Base-by-base conservation (phyloP, 2,329 filamentous ascomycete genomes). In the Erysiphe pulchra region DNA sequence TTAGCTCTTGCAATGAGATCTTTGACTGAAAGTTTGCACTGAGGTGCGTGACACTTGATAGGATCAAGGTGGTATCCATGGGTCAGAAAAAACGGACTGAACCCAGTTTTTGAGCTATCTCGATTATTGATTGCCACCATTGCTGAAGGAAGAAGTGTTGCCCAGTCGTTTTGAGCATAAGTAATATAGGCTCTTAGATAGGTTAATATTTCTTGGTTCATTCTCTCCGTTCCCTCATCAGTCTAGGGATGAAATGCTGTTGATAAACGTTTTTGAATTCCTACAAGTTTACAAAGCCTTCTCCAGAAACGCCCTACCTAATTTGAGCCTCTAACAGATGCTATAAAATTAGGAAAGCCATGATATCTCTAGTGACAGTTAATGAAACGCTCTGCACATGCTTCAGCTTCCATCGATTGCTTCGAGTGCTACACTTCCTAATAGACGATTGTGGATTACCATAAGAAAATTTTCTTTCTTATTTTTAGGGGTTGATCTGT, bases 151-250 rank as follows among this genome's bases (percentile, higher is more conserved):
- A 50, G 34, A 13, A 46, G 31, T 28, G 36, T 17, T 17, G 45
- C 45, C 43, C 42, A 47, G 14, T 48, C 33, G 14, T 47, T 32
- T 31, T 50, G 18, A 12, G 42, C 13, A 33, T 50, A 44, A 16
- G 45, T 46, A 9, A 48, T 44, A 42, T 48, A 50, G 10, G 20
- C 39, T n/a, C 33, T 2, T 5, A 50, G 33, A 16, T 50, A 50
- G 8, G 12, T 13, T 33, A 48, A 30, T 6, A 50, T 8, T 36
- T 36, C 45, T 14, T 48, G n/a, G 30, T 48, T 50, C 24, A 43
- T 43, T 31, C n/a, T 43, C 18, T 43, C 28, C 2, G 28, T 33
- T 17, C 41, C 28, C 4, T 12, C 16, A 39, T 39, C 37, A 17
- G 16, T 39, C 12, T 39, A n/a, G 11, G 37, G 37, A 12, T 39